Evolutionary conservation across 306 rosid genomes (phyloP).

Genomic region (barrel medic (Medicago truncatula)): MtrunA17r5.0-ANR NC_053044.1:39762501-39763000

Average conservation of each 20-base stretch:
- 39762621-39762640: constrained; percentile 5
- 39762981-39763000: too few relatives aligned
- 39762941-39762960: too few relatives aligned
- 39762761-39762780: background rate
- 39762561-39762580: background rate
- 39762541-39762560: background rate
- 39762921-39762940: background rate
- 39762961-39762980: too few relatives aligned
- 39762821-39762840: background rate
- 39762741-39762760: constrained; percentile 6
- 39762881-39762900: too few relatives aligned
- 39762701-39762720: constrained; percentile 21
- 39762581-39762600: constrained; percentile 28
- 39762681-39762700: constrained; percentile 7
- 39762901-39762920: background rate
- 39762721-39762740: constrained; percentile 8
- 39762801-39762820: background rate
- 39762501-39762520: constrained; percentile 57
- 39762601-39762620: constrained; percentile 8
- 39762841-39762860: constrained; percentile 5
- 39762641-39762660: background rate
- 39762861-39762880: background rate
- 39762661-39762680: background rate
- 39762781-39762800: background rate
- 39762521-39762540: constrained; percentile 39